Conservation (phyloP, 2,329 filamentous ascomycete genomes). For the Kalmusia sp. region DNA sequence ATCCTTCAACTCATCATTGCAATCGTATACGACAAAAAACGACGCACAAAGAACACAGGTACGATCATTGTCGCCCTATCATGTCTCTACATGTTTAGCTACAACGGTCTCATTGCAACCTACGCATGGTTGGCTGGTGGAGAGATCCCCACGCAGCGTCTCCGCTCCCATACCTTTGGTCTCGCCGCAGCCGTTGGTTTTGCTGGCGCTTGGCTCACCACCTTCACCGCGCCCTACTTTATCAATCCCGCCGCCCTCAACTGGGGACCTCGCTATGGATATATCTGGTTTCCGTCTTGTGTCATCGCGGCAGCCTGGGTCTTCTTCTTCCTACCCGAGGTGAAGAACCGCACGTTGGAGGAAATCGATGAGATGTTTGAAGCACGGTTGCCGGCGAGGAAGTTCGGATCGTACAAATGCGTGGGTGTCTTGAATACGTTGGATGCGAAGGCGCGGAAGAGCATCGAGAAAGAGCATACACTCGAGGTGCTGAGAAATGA, state of each 20-base stretch:
- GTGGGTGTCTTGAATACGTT: conserved; percentile 22
- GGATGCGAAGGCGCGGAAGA: conserved; percentile 26
- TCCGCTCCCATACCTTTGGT: conserved; percentile 65
- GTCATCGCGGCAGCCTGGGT: conserved; percentile 40
- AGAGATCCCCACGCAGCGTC: conserved; percentile 63
- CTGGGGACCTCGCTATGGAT: conserved; percentile 66
- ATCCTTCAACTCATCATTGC: conserved; percentile 63
- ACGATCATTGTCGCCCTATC: conserved; percentile 61
- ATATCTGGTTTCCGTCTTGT: conserved; percentile 59
- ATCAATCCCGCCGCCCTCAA: conserved; percentile 62
- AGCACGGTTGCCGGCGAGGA: conserved; percentile 50
- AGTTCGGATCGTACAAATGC: conserved; percentile 51
- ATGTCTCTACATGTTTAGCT: conserved; percentile 61
- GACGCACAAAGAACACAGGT: conserved; percentile 45
- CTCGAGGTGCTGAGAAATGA: conserved; percentile 32
- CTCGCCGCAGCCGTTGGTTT: conserved; percentile 61
- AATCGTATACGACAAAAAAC: conserved; percentile 57
- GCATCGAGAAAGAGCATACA: conserved; percentile 33
- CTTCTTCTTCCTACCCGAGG: conserved; percentile 60
- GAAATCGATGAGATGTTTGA: conserved; percentile 64
- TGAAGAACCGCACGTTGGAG: conserved; percentile 60
- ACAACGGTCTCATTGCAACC: conserved; percentile 62
- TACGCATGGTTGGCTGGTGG: conserved; percentile 66
- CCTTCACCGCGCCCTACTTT: conserved; percentile 66
- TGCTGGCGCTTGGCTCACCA: conserved; percentile 62